Evolutionary conservation across 352 stramenopile species (phyloP).

Genomic region (Globisporangium iwayamae): DNA sequence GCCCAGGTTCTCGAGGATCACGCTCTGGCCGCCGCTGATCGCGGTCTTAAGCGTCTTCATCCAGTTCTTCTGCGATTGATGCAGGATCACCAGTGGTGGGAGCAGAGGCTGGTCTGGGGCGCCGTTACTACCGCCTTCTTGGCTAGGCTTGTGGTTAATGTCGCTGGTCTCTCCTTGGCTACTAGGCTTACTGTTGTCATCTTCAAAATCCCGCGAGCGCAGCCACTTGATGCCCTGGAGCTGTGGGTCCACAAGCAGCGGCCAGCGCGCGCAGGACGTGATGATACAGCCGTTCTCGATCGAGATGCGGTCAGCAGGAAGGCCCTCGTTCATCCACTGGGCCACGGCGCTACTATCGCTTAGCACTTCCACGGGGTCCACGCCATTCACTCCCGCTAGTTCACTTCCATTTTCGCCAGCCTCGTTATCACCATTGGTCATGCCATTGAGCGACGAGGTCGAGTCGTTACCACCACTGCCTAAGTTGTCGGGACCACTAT

Average conservation of each 20-base stretch:
- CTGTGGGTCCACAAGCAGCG: constrained; percentile 89
- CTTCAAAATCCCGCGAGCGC: constrained; percentile 45
- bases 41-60: constrained; percentile 67
- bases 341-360: constrained; percentile 81
- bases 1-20: constrained; percentile 90
- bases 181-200: not conserved
- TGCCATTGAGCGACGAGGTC: constrained; percentile 2
- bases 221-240: constrained; percentile 89
- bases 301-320: constrained; percentile 88
- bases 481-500: not conserved
- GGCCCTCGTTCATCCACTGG: constrained; percentile 91
- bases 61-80: constrained; percentile 75
- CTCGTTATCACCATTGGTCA: not conserved
- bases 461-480: not conserved
- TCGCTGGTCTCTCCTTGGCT: not conserved
- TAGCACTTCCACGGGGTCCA: constrained; percentile 88
- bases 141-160: not conserved
- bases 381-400: constrained; percentile 3
- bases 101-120: not conserved
- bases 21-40: constrained; percentile 70
- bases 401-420: not conserved
- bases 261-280: constrained; percentile 84
- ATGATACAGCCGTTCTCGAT: constrained; percentile 93
- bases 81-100: constrained; percentile 58
- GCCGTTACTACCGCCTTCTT: not conserved